Evolutionary conservation across 2,329 filamentous ascomycete species (phyloP), one percentile per base, ranked within the genome.

Genomic region (Curvularia sp.): DNA sequence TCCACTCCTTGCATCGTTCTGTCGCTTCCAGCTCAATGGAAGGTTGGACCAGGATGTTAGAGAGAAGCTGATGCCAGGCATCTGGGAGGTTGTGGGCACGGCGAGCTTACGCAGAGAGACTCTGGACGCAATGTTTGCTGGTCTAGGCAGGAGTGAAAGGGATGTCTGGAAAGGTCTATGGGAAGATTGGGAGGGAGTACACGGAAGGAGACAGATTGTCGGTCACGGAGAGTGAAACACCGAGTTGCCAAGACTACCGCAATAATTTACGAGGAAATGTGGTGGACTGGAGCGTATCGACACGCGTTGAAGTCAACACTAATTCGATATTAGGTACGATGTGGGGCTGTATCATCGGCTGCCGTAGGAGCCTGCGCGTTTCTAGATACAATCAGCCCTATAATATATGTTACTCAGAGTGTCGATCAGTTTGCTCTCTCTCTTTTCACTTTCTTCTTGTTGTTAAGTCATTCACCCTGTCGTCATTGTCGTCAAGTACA

Each of bases 1-100:
- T 59, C 83, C 85, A 47, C 72, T 88, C 18, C 76, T 89, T 3
- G 83, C 83, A 68, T 80, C 83, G 34, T 89, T 86, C 69, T 83
- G 83, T 49, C 74, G 80, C 32, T 82, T 79, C 60, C 82, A 83
- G 48, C 76, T 89, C 23, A 77, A 78, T 27, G 74, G 74, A 4
- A 76, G 81, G 13, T 69, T 87, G n/a, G 71, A 73, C 2, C 79
- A 83, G 0, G 80, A 80, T 1, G 81, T 87, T 18, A 82, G 86
- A 65, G 80, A 83, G 42, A 75, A 74, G 62, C 86, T 87, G 18
- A 92, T 84, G 13, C 87, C 88, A 2, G 79, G 79, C 1, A 79
- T 81, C 19, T 84, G 80, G 52, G 74, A 76, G 18, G 66, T 72
- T 6, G 54, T 78, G 1, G 67, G 70, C 2, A 70, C 72, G 2